Base-by-base conservation (phyloP, 2,329 filamentous ascomycete species). In the Exutisphaerella laricina region DNA sequence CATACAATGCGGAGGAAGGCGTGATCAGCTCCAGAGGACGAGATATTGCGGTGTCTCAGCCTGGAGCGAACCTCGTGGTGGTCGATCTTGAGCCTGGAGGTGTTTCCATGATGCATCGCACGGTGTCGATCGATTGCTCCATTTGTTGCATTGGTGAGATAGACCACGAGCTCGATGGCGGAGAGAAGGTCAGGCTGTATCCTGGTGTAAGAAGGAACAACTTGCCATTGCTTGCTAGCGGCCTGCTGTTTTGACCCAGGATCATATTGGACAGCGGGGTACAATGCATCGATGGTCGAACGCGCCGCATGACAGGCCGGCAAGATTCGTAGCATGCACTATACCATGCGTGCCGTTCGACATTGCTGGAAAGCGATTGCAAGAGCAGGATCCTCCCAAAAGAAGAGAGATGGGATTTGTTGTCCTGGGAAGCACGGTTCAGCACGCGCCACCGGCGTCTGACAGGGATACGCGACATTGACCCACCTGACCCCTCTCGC, bases 241-340 rank as follows among this genome's bases (percentile, higher is more conserved):
- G 18, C n/a, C 23, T 28, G 6, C n/a, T 26, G 14, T 5, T 9
- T 7, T 26, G 2, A 20, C 22, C 26, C 21, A 56, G 53, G 51
- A 56, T 28, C 51, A 54, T 23, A 54, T 56, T 31, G 41, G 52
- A 5, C 49, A 56, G 30, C 31, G 53, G 26, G 51, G 51, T 2
- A 56, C 53, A 9, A 50, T 48, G 39, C 51, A 54, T 42, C 46
- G 49, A 4, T 56, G 51, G 51, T 43, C 21, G 8, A 56, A 54
- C 34, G 29, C 53, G 3, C 50, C 51, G 3, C 43, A 42, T 25
- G 46, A 49, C 28, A 46, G 50, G 38, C 53, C 51, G 2, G 51
- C 53, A 6, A 35, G 51, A 16, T 46, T 53, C 38, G 41, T 56
- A 17, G 51, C 51, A 1, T 44, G 34, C 25, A 49, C 39, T 9